Base-by-base conservation (phyloP, 345 rosid genomes). In the Bretschneidera sinensis region DNA sequence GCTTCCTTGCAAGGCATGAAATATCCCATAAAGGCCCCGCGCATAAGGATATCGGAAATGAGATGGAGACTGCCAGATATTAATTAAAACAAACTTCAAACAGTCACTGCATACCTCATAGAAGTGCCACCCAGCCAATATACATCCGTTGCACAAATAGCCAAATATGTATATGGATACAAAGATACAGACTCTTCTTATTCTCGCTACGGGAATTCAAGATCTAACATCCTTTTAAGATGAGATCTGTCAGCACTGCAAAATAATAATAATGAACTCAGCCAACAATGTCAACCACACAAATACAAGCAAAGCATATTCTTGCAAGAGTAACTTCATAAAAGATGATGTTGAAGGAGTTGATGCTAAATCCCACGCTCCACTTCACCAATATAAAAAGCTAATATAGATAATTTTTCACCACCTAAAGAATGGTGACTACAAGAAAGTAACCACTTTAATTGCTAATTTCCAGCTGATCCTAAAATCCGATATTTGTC, bases 171-270 rank as follows among this genome's bases (percentile, higher is more conserved):
- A n/a, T 14, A 5, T 9, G 24, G 47, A 54, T 31, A 51, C 51
- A 47, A 19, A 45, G 47, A 53, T 6, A n/a, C 6, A 9, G 24
- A 13, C 59, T 35, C 18, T 59, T 24, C 50, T 66, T 73, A 79
- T 62, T 76, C 82, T 2, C 83, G 78, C 65, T 87, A 81, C 62
- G 80, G 83, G 81, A 89, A 89, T 63, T 92, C 98, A 39, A 89
- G 96, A 79, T 89, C 97, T 1, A 92, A 85, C 67, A 89, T 92
- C 75, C 98, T 81, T 81, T 92, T 92, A 48, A 92, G 69, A 74
- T 84, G 89, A 60, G 89, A 80, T 71, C 96, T 85, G 77, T 92
- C 97, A 39, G 91, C 95, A 16, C 97, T 92, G 92, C 78, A 76
- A 34, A 75, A 51, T n/a, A 52, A 66, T 39, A 66, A 49, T 17